These are phyloP conservation scores for Ogataea saltuana DNA, from an alignment of 805 yeast genomes.

Conservation along the genomic window DNA sequence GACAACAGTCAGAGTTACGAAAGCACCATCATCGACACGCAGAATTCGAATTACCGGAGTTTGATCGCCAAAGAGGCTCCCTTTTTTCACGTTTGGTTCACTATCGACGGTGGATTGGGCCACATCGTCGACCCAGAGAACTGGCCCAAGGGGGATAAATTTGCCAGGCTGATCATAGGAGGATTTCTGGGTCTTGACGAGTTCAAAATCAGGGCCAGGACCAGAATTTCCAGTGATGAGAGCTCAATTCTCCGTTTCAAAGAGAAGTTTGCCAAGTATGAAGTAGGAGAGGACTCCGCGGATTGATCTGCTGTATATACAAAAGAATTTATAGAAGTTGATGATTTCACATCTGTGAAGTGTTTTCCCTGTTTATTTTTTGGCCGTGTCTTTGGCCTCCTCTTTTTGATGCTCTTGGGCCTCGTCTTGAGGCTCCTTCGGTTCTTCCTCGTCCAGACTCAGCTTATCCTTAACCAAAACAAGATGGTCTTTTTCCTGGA, in stretches of 20 bases:
- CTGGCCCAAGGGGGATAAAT: conserved; percentile 51
- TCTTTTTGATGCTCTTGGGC: conserved; percentile 7
- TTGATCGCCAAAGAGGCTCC: conserved; percentile 49
- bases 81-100: conserved; percentile 52
- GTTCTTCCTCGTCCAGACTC: conserved; percentile 52
- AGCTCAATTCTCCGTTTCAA: conserved; percentile 16
- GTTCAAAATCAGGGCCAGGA: conserved; percentile 36
- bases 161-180: conserved; percentile 48
- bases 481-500: conserved; percentile 67
- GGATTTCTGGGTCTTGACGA: conserved; percentile 44
- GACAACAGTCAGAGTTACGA: conserved; percentile 43
- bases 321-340: background rate
- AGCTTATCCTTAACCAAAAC: conserved; percentile 63
- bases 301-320: no score
- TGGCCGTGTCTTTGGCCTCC: conserved; percentile 1
- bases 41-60: conserved; percentile 26
- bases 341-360: background rate
- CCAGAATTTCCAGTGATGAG: conserved; percentile 23
- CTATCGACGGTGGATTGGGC: conserved; percentile 48
- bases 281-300: conserved; percentile 1
- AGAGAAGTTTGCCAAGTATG: conserved; percentile 17
- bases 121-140: conserved; percentile 46
- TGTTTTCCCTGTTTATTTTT: no score
- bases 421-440: conserved; percentile 7
- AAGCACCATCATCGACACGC: conserved; percentile 41